Conservation (phyloP, 495 filamentous ascomycete genomes). For the Oleoguttula mirabilis region DNA sequence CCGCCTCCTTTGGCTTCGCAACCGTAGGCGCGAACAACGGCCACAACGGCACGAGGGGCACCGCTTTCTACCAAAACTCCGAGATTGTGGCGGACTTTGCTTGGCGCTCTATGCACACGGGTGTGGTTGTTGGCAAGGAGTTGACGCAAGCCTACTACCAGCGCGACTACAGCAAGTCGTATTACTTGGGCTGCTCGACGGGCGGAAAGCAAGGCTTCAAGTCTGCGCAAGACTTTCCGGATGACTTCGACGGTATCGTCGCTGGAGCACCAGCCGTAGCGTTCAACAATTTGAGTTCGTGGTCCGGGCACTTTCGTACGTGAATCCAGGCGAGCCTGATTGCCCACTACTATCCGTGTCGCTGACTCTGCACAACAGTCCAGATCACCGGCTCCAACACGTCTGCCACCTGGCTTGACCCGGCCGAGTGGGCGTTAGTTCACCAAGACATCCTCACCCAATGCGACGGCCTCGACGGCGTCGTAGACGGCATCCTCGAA, state of each 20-base stretch:
- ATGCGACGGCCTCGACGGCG: conserved; percentile 25
- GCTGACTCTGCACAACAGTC: conserved; percentile 3
- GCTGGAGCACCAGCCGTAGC: conserved; percentile 27
- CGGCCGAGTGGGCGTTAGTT: conserved; percentile 22
- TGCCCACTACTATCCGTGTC: not conserved
- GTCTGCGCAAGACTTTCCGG: conserved; percentile 38
- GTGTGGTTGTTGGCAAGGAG: conserved; percentile 33
- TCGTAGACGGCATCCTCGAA: conserved; percentile 25
- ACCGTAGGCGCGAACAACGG: conserved; percentile 33
- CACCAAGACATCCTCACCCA: conserved; percentile 23
- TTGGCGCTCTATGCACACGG: conserved; percentile 30
- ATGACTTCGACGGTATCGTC: conserved; percentile 40
- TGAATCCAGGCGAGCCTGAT: not conserved
- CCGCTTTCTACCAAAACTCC: conserved; percentile 45
- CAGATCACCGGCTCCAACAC: conserved; percentile 33
- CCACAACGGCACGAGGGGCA: conserved; percentile 10
- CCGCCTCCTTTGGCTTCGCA: conserved; percentile 39
- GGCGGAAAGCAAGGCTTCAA: conserved; percentile 46
- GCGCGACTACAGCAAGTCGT: conserved; percentile 35
- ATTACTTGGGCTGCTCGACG: conserved; percentile 47
- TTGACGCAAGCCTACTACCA: conserved; percentile 39
- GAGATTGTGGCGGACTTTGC: conserved; percentile 25
- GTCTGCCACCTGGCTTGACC: conserved; percentile 22
- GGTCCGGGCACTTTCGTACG: conserved; percentile 41
- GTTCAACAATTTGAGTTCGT: conserved; percentile 41